Base-by-base conservation (phyloP, 2,329 filamentous ascomycete genomes). In the Orbilia ellipsospora region DNA sequence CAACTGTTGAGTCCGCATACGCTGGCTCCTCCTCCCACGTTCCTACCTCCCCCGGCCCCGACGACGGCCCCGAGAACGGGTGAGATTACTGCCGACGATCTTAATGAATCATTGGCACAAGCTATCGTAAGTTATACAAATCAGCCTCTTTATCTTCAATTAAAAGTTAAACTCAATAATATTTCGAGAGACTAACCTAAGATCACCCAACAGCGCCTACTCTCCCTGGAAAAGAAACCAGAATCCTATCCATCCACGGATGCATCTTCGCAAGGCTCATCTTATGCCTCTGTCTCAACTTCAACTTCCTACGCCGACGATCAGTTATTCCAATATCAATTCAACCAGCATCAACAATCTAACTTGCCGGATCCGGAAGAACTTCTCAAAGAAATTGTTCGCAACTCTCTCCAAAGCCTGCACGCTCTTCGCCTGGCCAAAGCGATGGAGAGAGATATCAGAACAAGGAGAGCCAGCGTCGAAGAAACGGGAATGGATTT, bases 401-500 rank as follows among this genome's bases (percentile, higher is more conserved):
- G 73, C 23, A 72, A 77, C 50, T 72, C 73, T 26, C 59, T 77
- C 7, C 73, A 77, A 18, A 72, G 66, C n/a, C 40, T 77, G 26
- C 73, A 77, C 26, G 73, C 73, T 15, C 57, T 77, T 7, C 65
- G 73, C 8, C 56, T 72, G 0, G 73, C 73, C 13, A 75, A 75
- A 18, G 72, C 72, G 2, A 75, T 75, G 72, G 72, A 75, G 36
- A 60, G 64, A 18, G 72, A 75, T 31, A 75, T 75, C 40, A 51
- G 64, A 51, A 48, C 45, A 6, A 48, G 64, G 23, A 68, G 63
- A 16, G 26, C 36, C 15, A 75, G 59, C 23, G 12, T 74, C 2
- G 72, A 75, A 16, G 72, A 75, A 31, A 67, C 54, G n/a, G 60
- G 64, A 7, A 75, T 75, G 72, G 72, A 75, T 28, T 40, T 75